Base-by-base conservation (phyloP, 176 grass and related monocot species). In the Guadua angustifolia region DNA sequence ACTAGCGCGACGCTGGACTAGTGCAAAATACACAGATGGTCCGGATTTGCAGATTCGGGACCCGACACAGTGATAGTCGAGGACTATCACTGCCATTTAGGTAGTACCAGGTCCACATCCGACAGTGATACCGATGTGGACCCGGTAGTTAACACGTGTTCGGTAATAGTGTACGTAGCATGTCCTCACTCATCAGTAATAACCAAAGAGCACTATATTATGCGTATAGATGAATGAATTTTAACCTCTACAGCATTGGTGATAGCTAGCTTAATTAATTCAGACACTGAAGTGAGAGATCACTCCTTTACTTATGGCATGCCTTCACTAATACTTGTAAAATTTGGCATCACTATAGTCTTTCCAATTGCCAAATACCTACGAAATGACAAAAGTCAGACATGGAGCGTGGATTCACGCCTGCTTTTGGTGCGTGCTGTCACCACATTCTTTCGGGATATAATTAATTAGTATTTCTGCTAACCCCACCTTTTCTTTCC, bases 371-470 rank as follows among this genome's bases (percentile, higher is more conserved):
- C 24, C 39, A 62, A 36, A 45, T 74, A 69, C 78, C 19, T 40
- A 75, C 25, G 53, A 77, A 15, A 88, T 64, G 22, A n/a, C 65
- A 44, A 6, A 72, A 79, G 73, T 88, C 66, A 66, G 36, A 39
- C 66, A 71, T 57, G 86, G 25, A 73, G 58, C 74, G 47, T 73
- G 81, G 74, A 84, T 67, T 78, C 38, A 15, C 47, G 38, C 67
- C 24, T 47, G 81, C 49, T 55, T 84, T 79, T 32, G 58, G 57
- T 75, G 42, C 16, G 47, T 57, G 26, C n/a, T n/a, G 75, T 77
- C 79, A 39, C 49, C n/a, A n/a, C n/a, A 79, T 88, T 79, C 87
- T 84, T 84, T 73, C 68, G 14, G 29, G 67, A 21, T 46, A 79
- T 84, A 78, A 71, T 88, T 83, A 80, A 74, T 7, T 84, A 82